Conservation (phyloP, 2,329 filamentous ascomycete species). For the Fusarium pseudoanthophilum region DNA sequence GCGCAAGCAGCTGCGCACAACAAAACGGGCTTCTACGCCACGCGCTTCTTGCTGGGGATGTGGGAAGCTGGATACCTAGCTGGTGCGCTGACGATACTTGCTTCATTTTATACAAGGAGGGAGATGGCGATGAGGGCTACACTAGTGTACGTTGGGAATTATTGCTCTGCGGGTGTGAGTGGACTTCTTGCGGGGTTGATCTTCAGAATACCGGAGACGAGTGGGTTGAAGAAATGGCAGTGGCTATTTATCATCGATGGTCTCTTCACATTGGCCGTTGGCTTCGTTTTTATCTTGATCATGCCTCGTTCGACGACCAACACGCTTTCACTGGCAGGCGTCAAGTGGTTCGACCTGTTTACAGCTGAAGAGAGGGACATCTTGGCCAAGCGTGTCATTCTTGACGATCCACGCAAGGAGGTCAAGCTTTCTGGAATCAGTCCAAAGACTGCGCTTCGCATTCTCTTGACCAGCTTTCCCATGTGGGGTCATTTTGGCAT, state of each 20-base stretch:
- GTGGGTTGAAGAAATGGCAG: background rate
- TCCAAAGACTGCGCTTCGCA: background rate
- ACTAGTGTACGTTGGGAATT: constrained; percentile 12
- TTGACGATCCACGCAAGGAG: constrained; percentile 1
- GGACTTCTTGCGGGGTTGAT: background rate
- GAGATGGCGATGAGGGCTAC: constrained; percentile 7
- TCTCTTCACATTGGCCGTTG: background rate
- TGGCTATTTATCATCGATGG: constrained; percentile 16
- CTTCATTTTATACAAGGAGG: background rate
- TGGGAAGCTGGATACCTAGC: constrained; percentile 12
- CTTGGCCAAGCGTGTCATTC: background rate
- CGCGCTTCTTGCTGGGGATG: background rate
- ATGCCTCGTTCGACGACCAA: background rate
- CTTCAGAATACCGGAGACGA: background rate
- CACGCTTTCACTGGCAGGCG: background rate
- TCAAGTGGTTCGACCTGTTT: background rate
- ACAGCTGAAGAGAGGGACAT: background rate
- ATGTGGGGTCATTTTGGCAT: constrained; percentile 14
- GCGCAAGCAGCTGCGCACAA: background rate
- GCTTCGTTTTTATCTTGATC: background rate
- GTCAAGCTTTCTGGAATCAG: background rate
- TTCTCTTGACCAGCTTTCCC: background rate
- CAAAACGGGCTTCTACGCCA: background rate
- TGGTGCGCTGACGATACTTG: background rate
- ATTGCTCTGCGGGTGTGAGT: constrained; percentile 5